Evolutionary conservation across 768 basidiomycete species (phyloP), one percentile per base, ranked within the genome.

Genomic region (Asterophora parasitica): DNA sequence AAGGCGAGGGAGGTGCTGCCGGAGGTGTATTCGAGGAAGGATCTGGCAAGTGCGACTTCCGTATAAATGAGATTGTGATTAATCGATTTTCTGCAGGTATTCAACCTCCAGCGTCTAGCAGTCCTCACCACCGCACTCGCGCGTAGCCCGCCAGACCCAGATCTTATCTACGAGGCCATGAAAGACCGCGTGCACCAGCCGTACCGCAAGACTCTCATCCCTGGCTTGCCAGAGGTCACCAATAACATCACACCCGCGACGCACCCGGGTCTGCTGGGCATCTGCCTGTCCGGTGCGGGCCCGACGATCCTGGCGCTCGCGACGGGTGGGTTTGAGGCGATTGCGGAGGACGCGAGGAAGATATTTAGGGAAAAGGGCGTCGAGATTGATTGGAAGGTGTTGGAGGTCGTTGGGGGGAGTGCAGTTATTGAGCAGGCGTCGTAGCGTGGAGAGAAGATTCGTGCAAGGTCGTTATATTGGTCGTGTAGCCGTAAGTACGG

Each of bases 121-220:
- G 96, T 99, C 23, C 76, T 99, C 46, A 98, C 95, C 1, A 95
- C 93, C 2, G 94, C 96, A 0, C 78, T 99, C 9, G 87, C 82
- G 3, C 85, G 87, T 59, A 81, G 84, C 9, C 95, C 96, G 1
- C 94, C 94, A 1, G 92, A 99, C 62, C 83, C 96, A 0, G 88
- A 84, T 16, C 81, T 99, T n/a, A 97, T 98, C 49, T 98, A 95
- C 65, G 95, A 98, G 63, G 95, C 95, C 1, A 98, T 98, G 96
- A 95, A 97, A 61, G 96, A 99, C 68, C 83, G 89, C 44, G 79
- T 99, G 11, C 96, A 99, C 64, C 96, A 99, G 63, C 96, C 96
- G 1, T 98, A 97, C 64, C 83, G 96, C 26, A 92, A 85, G 66
- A 65, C 75, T 20, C 74, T 99, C 48, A 95, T 99, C 43, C 96